Base-by-base conservation (phyloP, 495 filamentous ascomycete genomes). In the Neurospora sp. region DNA sequence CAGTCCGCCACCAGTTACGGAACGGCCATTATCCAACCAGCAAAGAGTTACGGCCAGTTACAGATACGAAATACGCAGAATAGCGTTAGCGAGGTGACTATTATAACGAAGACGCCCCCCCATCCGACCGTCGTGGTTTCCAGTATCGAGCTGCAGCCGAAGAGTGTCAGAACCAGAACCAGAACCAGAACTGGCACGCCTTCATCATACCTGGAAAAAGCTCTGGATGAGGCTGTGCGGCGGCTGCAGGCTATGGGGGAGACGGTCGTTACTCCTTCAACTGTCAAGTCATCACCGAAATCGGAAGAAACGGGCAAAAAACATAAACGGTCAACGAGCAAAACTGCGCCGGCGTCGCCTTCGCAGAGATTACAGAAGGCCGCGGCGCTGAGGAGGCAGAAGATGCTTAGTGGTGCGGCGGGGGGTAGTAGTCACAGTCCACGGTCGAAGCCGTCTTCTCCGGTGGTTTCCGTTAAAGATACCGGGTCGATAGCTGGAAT, bases 161-260 rank as follows among this genome's bases (percentile, higher is more conserved):
- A 7, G 47, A 27, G 53, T 65, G 53, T 65, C 9, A 8, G 12
- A 31, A 61, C 22, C 1, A 35, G 27, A 31, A 16, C 53, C 8
- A 7, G 12, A 31, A 61, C 12, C 1, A 35, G 27, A 35, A 18
- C 27, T 8, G 72, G 77, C 27, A 80, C 80, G 10, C 74, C 75
- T 35, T 83, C 75, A 27, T 83, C 80, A 4, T 82, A 79, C 3
- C 75, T 82, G 27, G 78, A 83, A 31, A 75, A 77, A 68, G 82
- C 82, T 18, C 74, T 84, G 3, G 78, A 83, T 31, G 79, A 81
- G 39, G 80, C 81, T 14, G 79, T 78, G 22, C 73, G 77, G 9
- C 78, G 81, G 40, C 61, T 84, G 14, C 78, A 82, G 0, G 75
- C 73, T 8, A 79, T 81, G 77, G 79, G 78, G 20, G 74, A 75